Evolutionary conservation across 768 basidiomycete species (phyloP).

Genomic region (Boletales sp.): DNA sequence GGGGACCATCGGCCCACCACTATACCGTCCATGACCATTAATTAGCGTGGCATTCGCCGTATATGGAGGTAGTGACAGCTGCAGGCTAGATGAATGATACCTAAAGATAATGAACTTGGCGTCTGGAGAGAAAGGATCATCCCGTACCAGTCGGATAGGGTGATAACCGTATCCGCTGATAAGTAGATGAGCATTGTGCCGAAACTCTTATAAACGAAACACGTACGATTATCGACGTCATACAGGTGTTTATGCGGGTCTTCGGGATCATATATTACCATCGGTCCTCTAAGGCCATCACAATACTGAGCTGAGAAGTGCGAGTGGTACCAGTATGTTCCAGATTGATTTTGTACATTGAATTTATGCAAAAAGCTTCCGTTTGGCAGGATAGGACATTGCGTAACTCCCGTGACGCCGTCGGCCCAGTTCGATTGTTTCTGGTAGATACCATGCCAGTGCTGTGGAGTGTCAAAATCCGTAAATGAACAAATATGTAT

Average conservation of each 20-base stretch:
- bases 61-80: conserved; percentile 6
- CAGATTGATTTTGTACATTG: conserved; percentile 20
- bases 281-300: conserved; percentile 23
- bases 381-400: conserved; percentile 27
- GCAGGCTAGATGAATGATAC: conserved; percentile 14
- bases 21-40: conserved; percentile 36
- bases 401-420: conserved; percentile 38
- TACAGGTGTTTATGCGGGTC: conserved; percentile 39
- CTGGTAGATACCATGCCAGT: conserved; percentile 44
- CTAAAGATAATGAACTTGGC: conserved; percentile 2
- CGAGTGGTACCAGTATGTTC: conserved; percentile 35
- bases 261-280: conserved; percentile 41
- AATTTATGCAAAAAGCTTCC: conserved; percentile 21
- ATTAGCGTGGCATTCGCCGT: conserved; percentile 32
- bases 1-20: conserved; percentile 21
- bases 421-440: conserved; percentile 42
- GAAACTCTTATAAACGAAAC: not conserved
- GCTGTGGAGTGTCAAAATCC: conserved; percentile 28
- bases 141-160: conserved; percentile 30
- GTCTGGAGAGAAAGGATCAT: conserved; percentile 27
- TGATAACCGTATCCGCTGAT: conserved; percentile 40
- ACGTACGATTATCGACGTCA: conserved; percentile 41
- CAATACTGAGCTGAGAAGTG: conserved; percentile 39
- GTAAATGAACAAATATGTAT: not conserved
- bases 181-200: not conserved